Conservation (phyloP, 2,329 filamentous ascomycete species). For the Bipolaris gigantea region DNA sequence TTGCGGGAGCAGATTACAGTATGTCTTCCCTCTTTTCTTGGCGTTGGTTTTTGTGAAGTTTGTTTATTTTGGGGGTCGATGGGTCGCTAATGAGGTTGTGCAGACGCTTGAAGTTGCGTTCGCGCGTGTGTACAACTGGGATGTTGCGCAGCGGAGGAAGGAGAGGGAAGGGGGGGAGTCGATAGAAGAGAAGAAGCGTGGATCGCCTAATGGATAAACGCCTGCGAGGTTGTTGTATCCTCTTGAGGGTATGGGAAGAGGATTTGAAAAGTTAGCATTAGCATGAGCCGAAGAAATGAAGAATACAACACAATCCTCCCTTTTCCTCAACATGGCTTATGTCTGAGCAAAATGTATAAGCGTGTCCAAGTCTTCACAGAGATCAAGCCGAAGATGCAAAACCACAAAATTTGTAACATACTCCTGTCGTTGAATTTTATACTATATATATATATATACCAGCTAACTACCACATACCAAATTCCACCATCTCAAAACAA, state of each 20-base stretch:
- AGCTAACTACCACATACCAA: neutral
- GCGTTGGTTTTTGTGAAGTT: too few relatives aligned
- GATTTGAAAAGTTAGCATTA: neutral
- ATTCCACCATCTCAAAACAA: neutral
- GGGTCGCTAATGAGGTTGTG: conserved; percentile 18
- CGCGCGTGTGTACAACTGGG: conserved; percentile 98
- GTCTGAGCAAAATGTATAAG: neutral
- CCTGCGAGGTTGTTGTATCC: too few relatives aligned
- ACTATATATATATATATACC: neutral
- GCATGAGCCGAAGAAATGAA: neutral
- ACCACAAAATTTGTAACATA: neutral
- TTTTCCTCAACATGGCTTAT: neutral
- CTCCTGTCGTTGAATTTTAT: too few relatives aligned
- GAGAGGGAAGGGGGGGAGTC: conserved; percentile 67
- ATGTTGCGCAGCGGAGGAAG: conserved; percentile 92
- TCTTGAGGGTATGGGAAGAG: neutral
- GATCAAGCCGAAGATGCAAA: too few relatives aligned
- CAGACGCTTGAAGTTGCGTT: conserved; percentile 96
- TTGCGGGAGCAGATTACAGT: conserved; percentile 95
- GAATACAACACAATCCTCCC: neutral
- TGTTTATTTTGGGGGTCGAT: neutral
- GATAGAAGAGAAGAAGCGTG: conserved; percentile 46
- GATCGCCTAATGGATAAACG: conserved; percentile 24
- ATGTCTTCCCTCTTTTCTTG: neutral
- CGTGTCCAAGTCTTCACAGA: neutral